Evolutionary conservation across 169 alveolate species (phyloP).

Genomic region (Fabrea salina): DNA sequence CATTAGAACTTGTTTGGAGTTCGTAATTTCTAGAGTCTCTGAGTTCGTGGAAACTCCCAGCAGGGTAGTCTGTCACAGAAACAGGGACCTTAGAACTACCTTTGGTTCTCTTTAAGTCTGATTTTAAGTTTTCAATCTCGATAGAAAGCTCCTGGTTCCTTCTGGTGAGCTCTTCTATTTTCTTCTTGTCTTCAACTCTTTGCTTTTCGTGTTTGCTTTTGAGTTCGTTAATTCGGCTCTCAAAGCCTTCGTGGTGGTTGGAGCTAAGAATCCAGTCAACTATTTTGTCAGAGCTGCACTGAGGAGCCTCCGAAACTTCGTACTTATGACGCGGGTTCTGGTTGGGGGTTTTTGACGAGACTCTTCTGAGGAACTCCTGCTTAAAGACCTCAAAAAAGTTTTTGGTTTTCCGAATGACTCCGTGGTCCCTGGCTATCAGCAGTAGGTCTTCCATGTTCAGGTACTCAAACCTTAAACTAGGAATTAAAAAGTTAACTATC

Average conservation of each 20-base stretch:
- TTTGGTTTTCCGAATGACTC: neutral
- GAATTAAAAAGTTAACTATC: neutral
- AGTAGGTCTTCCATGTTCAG: constrained; percentile 12
- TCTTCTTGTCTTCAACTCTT: neutral
- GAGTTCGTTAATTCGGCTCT: neutral
- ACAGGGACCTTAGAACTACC: too few species aligned
- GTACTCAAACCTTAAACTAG: neutral
- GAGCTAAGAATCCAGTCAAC: constrained; percentile 2
- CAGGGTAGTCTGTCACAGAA: too few species aligned
- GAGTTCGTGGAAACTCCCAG: too few species aligned
- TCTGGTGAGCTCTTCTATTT: neutral
- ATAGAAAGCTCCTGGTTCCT: neutral
- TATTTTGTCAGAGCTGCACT: neutral
- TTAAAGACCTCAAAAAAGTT: constrained; percentile 2
- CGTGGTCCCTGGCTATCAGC: neutral
- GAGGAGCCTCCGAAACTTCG: neutral
- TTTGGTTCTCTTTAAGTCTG: too few species aligned
- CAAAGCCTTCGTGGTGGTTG: constrained; percentile 30
- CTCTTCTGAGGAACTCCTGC: constrained; percentile 23
- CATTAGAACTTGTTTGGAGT: too few species aligned
- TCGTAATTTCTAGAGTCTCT: too few species aligned
- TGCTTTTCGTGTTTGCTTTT: constrained; percentile 8
- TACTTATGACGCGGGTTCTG: neutral
- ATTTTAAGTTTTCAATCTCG: too few species aligned
- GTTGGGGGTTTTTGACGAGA: neutral